A percentile compares a stretch with the other conserved stretches of the same genome.
Conservation (phyloP, 2,329 filamentous ascomycete genomes). For the Alternaria alternata region DNA sequence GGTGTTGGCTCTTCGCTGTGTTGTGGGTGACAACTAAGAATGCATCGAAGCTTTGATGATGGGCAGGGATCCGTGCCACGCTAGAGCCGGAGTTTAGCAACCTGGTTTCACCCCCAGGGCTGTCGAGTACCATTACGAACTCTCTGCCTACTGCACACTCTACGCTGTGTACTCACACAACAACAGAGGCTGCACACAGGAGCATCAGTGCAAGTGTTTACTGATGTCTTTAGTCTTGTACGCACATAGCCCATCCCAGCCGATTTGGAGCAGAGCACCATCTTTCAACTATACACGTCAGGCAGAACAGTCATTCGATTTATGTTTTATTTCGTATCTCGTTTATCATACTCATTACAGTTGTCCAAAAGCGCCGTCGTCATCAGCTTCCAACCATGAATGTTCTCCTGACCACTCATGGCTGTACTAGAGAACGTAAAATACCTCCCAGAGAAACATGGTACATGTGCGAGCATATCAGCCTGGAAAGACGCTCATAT, state of each 20-base stretch:
- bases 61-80: constrained; percentile 14
- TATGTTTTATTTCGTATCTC: constrained; percentile 15
- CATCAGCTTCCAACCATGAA: constrained; percentile 19
- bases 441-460: constrained; percentile 28
- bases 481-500: constrained; percentile 20
- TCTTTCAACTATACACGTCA: background rate
- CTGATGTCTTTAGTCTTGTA: background rate
- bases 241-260: background rate
- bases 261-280: background rate
- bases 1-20: constrained; percentile 28
- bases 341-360: constrained; percentile 31
- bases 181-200: background rate
- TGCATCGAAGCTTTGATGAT: constrained; percentile 23
- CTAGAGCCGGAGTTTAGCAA: background rate
- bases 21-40: constrained; percentile 27
- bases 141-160: background rate
- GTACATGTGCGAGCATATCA: constrained; percentile 33
- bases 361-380: constrained; percentile 18
- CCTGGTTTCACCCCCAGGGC: background rate
- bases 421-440: constrained; percentile 13
- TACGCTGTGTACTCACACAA: background rate
- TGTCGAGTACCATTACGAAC: background rate
- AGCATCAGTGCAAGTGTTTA: background rate
- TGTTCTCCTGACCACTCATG: constrained; percentile 25
- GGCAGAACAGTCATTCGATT: background rate